Conservation (phyloP, 2,329 filamentous ascomycete genomes). For the Fusarium sp. region DNA sequence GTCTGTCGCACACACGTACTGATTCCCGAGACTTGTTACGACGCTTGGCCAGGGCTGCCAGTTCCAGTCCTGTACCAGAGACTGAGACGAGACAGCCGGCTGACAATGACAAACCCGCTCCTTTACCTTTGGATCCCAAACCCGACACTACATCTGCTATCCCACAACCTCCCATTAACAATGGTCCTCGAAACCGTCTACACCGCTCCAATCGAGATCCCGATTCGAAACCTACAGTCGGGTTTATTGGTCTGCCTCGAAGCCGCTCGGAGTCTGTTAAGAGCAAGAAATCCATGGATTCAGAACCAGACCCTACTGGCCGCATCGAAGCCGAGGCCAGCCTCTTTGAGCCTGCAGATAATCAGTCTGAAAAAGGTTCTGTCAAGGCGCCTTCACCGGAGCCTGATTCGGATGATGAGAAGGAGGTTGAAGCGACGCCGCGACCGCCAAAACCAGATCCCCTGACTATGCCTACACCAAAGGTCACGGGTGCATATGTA, state of each 20-base stretch:
- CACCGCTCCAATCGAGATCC: conserved; percentile 35
- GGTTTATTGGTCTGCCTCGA: conserved; percentile 57
- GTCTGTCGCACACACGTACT: conserved; percentile 39
- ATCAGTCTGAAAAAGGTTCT: conserved; percentile 65
- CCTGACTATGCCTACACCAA: conserved; percentile 61
- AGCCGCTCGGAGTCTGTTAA: conserved; percentile 57
- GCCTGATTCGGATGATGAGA: conserved; percentile 47
- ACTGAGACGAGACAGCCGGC: conserved; percentile 31
- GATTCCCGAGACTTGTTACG: conserved; percentile 61
- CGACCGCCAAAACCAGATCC: conserved; percentile 56
- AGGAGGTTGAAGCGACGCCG: conserved; percentile 57
- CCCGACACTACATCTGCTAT: conserved; percentile 24
- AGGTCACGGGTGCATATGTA: conserved; percentile 64
- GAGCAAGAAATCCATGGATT: conserved; percentile 59
- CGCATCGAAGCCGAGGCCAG: conserved; percentile 65
- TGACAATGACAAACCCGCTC: conserved; percentile 24
- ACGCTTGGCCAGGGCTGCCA: conserved; percentile 58
- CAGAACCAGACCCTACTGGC: conserved; percentile 64
- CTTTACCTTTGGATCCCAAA: conserved; percentile 24
- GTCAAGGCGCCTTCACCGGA: conserved; percentile 58
- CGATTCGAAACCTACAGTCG: conserved; percentile 54
- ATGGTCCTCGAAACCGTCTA: conserved; percentile 23
- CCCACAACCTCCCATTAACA: conserved; percentile 30
- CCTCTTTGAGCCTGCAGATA: conserved; percentile 64
- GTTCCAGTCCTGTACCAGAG: conserved; percentile 54